Percentiles rank a stretch among this genome's conserved stretches.
These are phyloP conservation scores for Iberis amara DNA, from an alignment of 441 rosid species.

Conservation along the genomic window DNA sequence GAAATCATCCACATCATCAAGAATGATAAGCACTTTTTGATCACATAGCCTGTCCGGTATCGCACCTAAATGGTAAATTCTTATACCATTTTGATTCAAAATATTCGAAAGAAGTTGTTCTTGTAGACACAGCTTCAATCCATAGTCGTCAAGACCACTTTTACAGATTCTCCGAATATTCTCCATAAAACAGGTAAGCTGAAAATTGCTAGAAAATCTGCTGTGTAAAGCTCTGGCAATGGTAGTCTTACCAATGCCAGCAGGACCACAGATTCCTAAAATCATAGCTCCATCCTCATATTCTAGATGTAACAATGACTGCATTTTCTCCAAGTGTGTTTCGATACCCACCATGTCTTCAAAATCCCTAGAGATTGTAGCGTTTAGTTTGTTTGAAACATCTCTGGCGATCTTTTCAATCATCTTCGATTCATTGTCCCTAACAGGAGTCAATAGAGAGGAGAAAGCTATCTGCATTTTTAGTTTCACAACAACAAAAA, in stretches of 20 bases:
- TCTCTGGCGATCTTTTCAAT: conserved; percentile 18
- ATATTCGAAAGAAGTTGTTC: conserved; percentile 12
- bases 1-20: conserved; percentile 21
- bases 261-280: conserved; percentile 9
- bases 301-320: conserved; percentile 7
- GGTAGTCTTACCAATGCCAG: conserved; percentile 27
- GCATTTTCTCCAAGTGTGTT: conserved; percentile 3
- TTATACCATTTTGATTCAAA: neutral
- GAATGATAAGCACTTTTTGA: conserved; percentile 10
- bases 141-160: conserved; percentile 8
- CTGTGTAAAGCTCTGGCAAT: conserved; percentile 18
- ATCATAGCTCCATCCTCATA: conserved; percentile 11
- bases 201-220: neutral
- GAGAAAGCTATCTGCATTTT: no score
- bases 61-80: neutral
- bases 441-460: neutral
- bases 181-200: neutral
- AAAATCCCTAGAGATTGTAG: conserved; percentile 10
- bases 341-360: conserved; percentile 23
- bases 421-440: conserved; percentile 21
- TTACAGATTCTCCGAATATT: neutral
- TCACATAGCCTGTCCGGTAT: neutral
- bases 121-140: neutral
- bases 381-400: conserved; percentile 13
- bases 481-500: no score